Evolutionary conservation across 1,284 basidiomycete genomes (phyloP), one percentile per base, ranked within the genome.

Genomic region (Irpex sp.): DNA sequence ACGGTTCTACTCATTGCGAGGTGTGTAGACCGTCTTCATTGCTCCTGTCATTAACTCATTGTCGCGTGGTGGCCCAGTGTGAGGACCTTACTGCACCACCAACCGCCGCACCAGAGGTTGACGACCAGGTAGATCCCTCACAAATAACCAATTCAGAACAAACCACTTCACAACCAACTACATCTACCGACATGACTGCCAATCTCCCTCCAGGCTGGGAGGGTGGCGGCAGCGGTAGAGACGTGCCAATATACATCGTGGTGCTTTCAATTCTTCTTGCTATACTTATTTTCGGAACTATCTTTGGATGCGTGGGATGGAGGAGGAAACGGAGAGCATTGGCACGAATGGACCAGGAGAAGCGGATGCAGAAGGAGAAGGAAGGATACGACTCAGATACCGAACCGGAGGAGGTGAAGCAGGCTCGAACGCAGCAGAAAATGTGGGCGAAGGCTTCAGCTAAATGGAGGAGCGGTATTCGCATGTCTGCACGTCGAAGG

Each of bases 401-500:
- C 13, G 71, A 72, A 17, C 68, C 71, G 13, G 66, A 72, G 15
- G 80, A 83, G 66, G 78, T 69, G 7, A 69, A 77, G 63, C 82
- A 83, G 54, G 72, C 74, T 6, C 81, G 79, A 57, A 73, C 73
- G 7, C 83, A 82, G 11, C 82, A 86, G 71, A 84, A 81, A 66
- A 69, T 84, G 54, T 89, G 87, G 86, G 79, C 81, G 2, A 79
- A 75, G 61, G 86, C 87, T 3, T 84, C 82, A 4, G 84, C 83
- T 9, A 78, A 85, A 50, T 91, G 89, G 89, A 85, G 80, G 67
- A 81, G 80, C 2, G 84, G 85, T 57, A 79, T 83, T 13, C 81
- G 83, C 31, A 79, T 83, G 61, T 78, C 82, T 26, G 82, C 82
- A 13, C 81, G 86, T 47, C 81, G 84, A 57, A 77, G 89, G 62